Percentiles rank a stretch among this genome's conserved stretches.
Conservation (phyloP, 345 rosid genomes). For the Barbarea vulgaris region DNA sequence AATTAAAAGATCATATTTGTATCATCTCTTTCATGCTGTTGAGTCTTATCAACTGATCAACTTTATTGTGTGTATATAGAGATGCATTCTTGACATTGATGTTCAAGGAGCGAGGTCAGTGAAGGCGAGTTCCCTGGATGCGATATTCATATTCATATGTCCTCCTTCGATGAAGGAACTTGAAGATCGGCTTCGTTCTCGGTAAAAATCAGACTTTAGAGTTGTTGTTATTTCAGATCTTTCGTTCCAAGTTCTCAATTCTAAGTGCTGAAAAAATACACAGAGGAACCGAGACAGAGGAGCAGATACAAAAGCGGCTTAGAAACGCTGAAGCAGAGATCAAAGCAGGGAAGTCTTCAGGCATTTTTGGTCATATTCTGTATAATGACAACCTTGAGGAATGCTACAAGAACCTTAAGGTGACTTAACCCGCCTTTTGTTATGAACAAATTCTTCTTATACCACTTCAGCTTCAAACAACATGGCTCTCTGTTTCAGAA, state of each 20-base stretch:
- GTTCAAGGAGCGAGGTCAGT: slow-evolving; percentile 96
- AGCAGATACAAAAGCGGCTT: slow-evolving; percentile 77
- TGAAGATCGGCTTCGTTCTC: slow-evolving; percentile 81
- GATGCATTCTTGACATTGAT: slow-evolving; percentile 98
- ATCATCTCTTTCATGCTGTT: background rate
- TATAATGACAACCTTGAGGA: slow-evolving; percentile 76
- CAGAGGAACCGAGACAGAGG: slow-evolving; percentile 95
- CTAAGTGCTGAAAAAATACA: slow-evolving; percentile 17
- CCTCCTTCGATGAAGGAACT: slow-evolving; percentile 90
- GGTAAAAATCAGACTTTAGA: slow-evolving; percentile 49
- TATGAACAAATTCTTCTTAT: slow-evolving; percentile 13
- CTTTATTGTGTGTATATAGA: slow-evolving; percentile 48
- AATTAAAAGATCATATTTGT: slow-evolving; percentile 10
- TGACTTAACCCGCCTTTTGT: slow-evolving; percentile 35
- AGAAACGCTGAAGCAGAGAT: slow-evolving; percentile 78
- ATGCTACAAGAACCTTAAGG: slow-evolving; percentile 86
- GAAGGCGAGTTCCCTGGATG: slow-evolving; percentile 73
- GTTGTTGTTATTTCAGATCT: slow-evolving; percentile 20
- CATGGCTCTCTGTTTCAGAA: slow-evolving; percentile 48
- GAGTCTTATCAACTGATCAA: background rate
- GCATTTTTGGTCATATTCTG: slow-evolving; percentile 68
- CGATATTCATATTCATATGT: slow-evolving; percentile 73
- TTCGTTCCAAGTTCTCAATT: slow-evolving; percentile 20
- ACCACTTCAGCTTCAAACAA: background rate
- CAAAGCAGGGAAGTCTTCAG: slow-evolving; percentile 67